Conservation (phyloP, 2,329 filamentous ascomycete species). For the Sporothrix sp. region DNA sequence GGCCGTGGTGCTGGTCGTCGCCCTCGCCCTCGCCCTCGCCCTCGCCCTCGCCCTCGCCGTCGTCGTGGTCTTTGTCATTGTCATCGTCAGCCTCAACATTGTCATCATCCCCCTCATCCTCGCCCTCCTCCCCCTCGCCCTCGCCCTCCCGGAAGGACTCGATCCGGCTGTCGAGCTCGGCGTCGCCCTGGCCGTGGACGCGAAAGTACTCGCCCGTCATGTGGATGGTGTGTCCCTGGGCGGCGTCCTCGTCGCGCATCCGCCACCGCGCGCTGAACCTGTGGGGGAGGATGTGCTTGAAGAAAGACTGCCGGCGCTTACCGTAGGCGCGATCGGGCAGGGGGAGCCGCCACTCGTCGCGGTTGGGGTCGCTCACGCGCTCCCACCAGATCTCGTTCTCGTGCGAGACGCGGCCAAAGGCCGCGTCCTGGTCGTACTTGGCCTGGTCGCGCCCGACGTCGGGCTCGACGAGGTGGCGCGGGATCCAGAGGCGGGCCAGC, state of each 20-base stretch:
- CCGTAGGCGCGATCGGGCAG: constrained; percentile 54
- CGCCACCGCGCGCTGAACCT: constrained; percentile 41
- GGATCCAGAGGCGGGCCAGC: constrained; percentile 47
- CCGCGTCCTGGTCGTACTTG: constrained; percentile 49
- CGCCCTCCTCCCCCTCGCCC: neutral
- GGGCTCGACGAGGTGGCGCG: constrained; percentile 36
- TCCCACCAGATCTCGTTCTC: constrained; percentile 60
- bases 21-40: constrained; percentile 15
- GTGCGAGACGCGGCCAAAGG: constrained; percentile 51
- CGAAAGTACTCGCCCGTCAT: constrained; percentile 27
- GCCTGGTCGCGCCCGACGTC: constrained; percentile 43
- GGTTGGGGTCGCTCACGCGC: constrained; percentile 49
- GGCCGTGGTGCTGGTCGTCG: constrained; percentile 25
- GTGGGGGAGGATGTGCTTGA: constrained; percentile 49
- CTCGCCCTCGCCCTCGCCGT: constrained; percentile 22
- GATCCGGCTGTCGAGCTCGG: constrained; percentile 23
- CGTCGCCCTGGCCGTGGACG: constrained; percentile 24
- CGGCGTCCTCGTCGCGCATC: constrained; percentile 30
- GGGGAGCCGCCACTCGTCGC: constrained; percentile 46
- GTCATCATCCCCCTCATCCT: constrained; percentile 1
- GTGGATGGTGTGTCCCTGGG: constrained; percentile 13
- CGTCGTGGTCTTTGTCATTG: constrained; percentile 28
- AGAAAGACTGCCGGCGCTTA: constrained; percentile 46
- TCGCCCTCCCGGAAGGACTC: constrained; percentile 11
- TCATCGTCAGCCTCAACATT: constrained; percentile 26